Percentiles rank a stretch among this genome's conserved stretches.
These are phyloP conservation scores for Pontederia paniculata DNA, from an alignment of 176 grass and related monocot species.

Conservation along the genomic window DNA sequence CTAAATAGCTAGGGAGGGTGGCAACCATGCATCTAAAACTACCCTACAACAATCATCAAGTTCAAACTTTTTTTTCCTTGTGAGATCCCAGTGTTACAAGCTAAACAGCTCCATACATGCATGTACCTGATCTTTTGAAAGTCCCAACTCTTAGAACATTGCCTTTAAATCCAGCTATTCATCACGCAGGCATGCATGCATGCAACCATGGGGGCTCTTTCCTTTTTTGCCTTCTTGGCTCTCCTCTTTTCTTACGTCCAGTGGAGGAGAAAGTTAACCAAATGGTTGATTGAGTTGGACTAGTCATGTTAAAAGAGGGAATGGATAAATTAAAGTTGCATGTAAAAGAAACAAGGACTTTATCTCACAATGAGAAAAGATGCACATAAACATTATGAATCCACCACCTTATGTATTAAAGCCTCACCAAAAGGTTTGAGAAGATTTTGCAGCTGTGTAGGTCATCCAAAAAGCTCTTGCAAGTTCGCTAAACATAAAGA, in stretches of 20 bases:
- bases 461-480: no score
- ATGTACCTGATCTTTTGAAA: not conserved
- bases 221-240: not conserved
- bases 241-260: not conserved
- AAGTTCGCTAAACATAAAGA: no score
- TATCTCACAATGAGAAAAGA: no score
- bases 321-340: not conserved
- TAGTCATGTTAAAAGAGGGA: not conserved
- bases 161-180: not conserved
- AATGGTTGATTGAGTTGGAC: not conserved
- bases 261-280: not conserved
- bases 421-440: no score
- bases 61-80: no score
- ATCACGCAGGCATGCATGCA: not conserved
- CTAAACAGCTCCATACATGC: not conserved
- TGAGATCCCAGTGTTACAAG: no score
- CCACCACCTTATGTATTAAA: no score
- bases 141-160: not conserved
- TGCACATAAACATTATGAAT: no score
- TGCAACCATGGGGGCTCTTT: not conserved
- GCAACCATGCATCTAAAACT: no score
- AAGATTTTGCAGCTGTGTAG: no score
- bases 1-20: no score
- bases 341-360: not conserved
- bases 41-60: no score